Base-by-base conservation (phyloP, 2,329 filamentous ascomycete species). In the Verticillium longisporum region DNA sequence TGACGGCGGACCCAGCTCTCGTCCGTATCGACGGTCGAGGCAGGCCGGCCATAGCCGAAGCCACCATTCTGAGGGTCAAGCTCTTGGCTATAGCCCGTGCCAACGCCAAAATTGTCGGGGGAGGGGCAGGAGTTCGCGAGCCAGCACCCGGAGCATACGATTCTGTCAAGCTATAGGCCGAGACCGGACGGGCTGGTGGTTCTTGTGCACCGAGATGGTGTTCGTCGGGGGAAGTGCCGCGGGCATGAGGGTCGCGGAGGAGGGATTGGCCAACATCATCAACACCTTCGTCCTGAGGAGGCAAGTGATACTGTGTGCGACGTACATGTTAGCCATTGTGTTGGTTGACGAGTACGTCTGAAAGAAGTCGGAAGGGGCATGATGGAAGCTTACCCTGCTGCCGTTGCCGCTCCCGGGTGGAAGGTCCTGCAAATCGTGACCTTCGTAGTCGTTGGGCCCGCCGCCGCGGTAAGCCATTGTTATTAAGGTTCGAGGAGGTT, bases 101-200 rank as follows among this genome's bases (percentile, higher is more conserved):
- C n/a, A 26, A 61, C 6, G 58, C 37, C 21, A 56, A 61, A 53
- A 57, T 58, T 15, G 55, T 61, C 34, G 18, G 61, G 60, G 60
- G 60, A 11, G 62, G 62, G 32, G 61, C 62, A 54, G 64, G 64
- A 45, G 64, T 64, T 54, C 61, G 74, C 18, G 69, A 64, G 34
- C 60, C 61, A 31, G 81, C 80, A 62, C 76, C 75, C 15, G 85
- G 81, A 33, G 86, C 87, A 72, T 94, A 95, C n/a, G 90, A 89
- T 78, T 95, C 91, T 55, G 88, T 90, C 70, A 94, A 78, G 74
- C 88, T 91, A 80, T 93, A 92, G 59, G 89, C 86, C 34, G 90
- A 92, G 61, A 87, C 82, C 50, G 89, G 89, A 65, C 88, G 85
- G 61, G 83, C 81, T 61, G 87, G 85, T 61, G 88, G 85, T 60